phyloP scores from a whole-genome alignment of 352 stramenopile species.

The Phytopythium chamaehyphon region DNA sequence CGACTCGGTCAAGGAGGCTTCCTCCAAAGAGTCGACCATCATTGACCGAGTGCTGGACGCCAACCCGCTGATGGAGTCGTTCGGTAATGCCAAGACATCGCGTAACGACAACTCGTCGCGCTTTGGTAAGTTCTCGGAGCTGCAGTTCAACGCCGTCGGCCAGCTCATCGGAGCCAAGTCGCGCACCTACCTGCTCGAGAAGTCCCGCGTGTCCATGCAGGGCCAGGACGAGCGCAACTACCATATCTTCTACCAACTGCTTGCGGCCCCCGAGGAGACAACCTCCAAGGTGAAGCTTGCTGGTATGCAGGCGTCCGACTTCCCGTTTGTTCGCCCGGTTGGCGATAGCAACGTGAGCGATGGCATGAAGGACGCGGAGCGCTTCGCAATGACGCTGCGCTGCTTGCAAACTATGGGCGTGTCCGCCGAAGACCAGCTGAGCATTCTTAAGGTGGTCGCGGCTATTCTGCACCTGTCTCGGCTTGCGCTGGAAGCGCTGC shows the following conservation, averaged over 20 bases:
- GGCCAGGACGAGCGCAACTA: constrained; percentile 96
- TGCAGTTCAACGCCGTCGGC: constrained; percentile 91
- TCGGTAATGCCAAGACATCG: constrained; percentile 96
- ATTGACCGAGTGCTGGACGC: constrained; percentile 79
- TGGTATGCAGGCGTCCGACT: constrained; percentile 71
- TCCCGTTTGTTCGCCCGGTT: constrained; percentile 63
- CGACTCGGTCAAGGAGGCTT: constrained; percentile 21
- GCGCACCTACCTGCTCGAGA: constrained; percentile 86
- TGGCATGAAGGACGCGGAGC: constrained; percentile 67
- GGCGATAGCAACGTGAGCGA: constrained; percentile 39
- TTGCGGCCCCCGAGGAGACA: constrained; percentile 49
- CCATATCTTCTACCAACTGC: constrained; percentile 98
- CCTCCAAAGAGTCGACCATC: constrained; percentile 58
- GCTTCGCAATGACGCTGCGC: constrained; percentile 66
- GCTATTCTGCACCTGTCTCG: constrained; percentile 81
- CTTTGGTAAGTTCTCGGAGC: constrained; percentile 96
- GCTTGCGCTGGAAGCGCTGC: constrained; percentile 52
- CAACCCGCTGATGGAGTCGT: constrained; percentile 90
- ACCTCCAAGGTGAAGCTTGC: constrained; percentile 63
- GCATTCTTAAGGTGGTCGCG: constrained; percentile 76
- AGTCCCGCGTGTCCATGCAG: constrained; percentile 88
- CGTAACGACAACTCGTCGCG: constrained; percentile 95
- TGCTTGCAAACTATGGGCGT: constrained; percentile 80
- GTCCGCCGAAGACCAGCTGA: constrained; percentile 58
- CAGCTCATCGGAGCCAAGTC: constrained; percentile 79